A percentile compares a stretch with the other conserved stretches of the same genome.
Conservation (phyloP, 257 asterid genomes). For the Petrea volubilis region DNA sequence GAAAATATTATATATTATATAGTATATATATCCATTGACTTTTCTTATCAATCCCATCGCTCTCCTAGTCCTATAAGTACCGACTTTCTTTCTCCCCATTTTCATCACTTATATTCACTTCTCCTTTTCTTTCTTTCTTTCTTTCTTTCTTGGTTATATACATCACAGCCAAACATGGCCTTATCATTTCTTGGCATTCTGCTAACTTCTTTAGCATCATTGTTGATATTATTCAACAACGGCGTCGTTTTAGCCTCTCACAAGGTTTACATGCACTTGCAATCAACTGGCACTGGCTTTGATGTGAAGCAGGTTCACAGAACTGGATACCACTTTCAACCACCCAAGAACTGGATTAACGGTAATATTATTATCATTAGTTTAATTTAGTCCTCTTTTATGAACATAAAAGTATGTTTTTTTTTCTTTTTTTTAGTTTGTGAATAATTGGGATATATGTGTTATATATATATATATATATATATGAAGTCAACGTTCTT, state of each 20-base stretch:
- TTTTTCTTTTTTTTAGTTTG: no score
- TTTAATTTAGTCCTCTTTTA: no score
- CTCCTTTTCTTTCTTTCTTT: no score
- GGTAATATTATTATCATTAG: constrained; percentile 22
- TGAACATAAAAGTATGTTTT: background rate
- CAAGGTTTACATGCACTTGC: constrained; percentile 21
- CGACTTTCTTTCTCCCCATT: no score
- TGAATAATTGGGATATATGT: no score
- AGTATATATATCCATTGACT: background rate
- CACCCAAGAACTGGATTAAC: constrained; percentile 51
- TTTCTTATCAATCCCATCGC: constrained; percentile 5
- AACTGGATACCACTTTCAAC: constrained; percentile 58
- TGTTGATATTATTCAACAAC: constrained; percentile 20
- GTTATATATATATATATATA: no score
- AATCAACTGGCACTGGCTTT: constrained; percentile 20
- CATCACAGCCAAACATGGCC: constrained; percentile 1
- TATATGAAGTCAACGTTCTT: background rate
- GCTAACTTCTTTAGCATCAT: background rate
- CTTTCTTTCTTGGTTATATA: background rate
- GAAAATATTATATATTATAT: background rate
- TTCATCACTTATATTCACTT: no score
- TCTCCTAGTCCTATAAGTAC: background rate
- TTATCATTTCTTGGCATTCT: background rate
- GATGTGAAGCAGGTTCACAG: constrained; percentile 28
- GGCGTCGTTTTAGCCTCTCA: constrained; percentile 39